Evolutionary conservation across 2,329 filamentous ascomycete species (phyloP).

Genomic region (Colletotrichum karsti): DNA sequence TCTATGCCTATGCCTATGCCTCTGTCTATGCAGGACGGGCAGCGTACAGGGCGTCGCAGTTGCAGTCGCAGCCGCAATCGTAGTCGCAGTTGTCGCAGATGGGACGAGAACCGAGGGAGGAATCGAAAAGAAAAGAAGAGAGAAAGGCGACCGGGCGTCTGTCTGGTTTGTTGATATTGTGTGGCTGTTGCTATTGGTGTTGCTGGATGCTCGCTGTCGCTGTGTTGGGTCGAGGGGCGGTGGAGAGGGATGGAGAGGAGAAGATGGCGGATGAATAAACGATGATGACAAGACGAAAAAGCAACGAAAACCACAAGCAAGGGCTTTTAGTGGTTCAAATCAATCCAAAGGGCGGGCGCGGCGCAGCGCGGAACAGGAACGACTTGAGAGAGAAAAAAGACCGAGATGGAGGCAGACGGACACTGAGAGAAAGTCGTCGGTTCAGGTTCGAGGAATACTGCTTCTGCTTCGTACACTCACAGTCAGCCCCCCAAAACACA

Average conservation of each 20-base stretch:
- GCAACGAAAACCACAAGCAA: not conserved
- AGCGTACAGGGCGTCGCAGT: not conserved
- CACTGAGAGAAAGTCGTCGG: conserved; percentile 11
- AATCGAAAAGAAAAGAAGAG: not conserved
- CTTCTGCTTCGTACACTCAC: not conserved
- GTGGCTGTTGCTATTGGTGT: not conserved
- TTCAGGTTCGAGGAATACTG: not conserved
- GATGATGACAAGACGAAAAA: not conserved
- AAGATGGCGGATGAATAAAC: not conserved
- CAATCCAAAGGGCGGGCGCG: not conserved
- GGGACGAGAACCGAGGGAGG: conserved; percentile 15
- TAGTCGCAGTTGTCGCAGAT: not conserved
- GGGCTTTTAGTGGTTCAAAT: not conserved
- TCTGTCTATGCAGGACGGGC: not conserved
- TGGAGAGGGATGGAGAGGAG: not conserved
- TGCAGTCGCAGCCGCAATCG: too few relatives aligned
- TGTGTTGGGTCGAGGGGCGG: not conserved
- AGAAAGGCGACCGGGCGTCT: not conserved
- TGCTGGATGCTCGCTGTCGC: too few relatives aligned
- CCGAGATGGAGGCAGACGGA: not conserved
- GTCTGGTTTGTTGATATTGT: not conserved
- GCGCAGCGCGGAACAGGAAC: not conserved
- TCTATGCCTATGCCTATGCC: not conserved
- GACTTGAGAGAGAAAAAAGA: not conserved
- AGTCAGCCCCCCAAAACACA: not conserved